phyloP scores from a whole-genome alignment of 352 stramenopile species.

The Saprolegnia parasitica region DNA sequence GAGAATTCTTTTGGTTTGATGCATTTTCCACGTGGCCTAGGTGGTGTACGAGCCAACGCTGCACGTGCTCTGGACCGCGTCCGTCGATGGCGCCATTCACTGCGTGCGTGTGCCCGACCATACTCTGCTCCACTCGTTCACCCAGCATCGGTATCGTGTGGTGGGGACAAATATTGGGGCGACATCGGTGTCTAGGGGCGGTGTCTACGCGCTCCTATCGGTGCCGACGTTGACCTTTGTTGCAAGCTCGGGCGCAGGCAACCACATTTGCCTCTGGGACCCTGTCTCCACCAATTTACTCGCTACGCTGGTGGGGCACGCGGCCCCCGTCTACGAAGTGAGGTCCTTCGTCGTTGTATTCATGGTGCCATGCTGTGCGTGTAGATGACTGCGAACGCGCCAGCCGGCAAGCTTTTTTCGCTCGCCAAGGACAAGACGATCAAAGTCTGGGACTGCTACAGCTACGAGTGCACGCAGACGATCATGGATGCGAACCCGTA shows the following conservation, averaged over 20 bases:
- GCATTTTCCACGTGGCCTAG: not conserved
- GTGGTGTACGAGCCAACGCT: constrained; percentile 3
- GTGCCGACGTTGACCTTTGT: constrained; percentile 7
- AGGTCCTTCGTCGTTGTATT: not conserved
- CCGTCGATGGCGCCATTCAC: constrained; percentile 11
- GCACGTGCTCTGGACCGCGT: constrained; percentile 2
- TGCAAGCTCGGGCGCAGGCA: constrained; percentile 11
- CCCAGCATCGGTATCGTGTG: not conserved
- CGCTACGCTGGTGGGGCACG: constrained; percentile 1
- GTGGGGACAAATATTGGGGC: not conserved
- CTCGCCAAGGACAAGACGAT: constrained; percentile 17
- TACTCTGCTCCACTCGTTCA: constrained; percentile 1
- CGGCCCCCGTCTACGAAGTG: constrained; percentile 10
- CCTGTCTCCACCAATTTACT: constrained; percentile 4
- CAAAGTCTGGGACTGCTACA: constrained; percentile 26
- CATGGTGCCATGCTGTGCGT: not conserved
- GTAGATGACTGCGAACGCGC: constrained; percentile 6
- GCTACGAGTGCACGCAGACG: constrained; percentile 21
- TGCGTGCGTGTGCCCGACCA: not conserved
- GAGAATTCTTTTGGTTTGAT: too few relatives aligned
- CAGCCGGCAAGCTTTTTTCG: constrained; percentile 19
- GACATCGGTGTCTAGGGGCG: not conserved
- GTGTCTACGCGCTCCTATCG: constrained; percentile 5
- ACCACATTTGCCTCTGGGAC: constrained; percentile 16
- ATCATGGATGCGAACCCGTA: not conserved